A percentile compares a stretch with the other conserved stretches of the same genome.
Conservation (phyloP, 768 basidiomycete species). For the Pulveroboletus sp. region DNA sequence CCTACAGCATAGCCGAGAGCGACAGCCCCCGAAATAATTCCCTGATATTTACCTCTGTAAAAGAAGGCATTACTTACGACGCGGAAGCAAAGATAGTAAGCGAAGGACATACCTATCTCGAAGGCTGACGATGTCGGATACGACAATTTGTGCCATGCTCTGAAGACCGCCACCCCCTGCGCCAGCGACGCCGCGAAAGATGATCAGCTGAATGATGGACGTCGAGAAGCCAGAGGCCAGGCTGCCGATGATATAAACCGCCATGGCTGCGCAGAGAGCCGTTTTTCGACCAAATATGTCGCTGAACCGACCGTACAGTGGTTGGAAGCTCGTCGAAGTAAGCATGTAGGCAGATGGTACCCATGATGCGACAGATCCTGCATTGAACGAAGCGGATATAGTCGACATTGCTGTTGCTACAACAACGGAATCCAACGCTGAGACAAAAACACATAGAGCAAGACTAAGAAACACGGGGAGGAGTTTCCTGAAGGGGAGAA, state of each 20-base stretch:
- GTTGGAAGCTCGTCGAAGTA: conserved; percentile 43
- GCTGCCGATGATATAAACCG: conserved; percentile 61
- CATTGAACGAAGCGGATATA: conserved; percentile 60
- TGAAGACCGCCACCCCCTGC: conserved; percentile 69
- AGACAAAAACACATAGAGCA: conserved; percentile 56
- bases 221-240: conserved; percentile 63
- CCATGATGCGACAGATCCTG: conserved; percentile 48
- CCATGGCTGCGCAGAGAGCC: conserved; percentile 53
- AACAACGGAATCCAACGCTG: conserved; percentile 67
- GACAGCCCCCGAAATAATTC: conserved; percentile 59
- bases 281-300: conserved; percentile 67
- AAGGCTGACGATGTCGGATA: conserved; percentile 68
- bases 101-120: conserved; percentile 48
- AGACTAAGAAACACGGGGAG: conserved; percentile 60
- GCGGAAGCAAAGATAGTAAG: neutral
- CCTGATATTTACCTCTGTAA: conserved; percentile 69
- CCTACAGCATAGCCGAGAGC: conserved; percentile 59
- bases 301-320: conserved; percentile 57
- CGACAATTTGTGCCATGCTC: conserved; percentile 66
- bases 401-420: conserved; percentile 74
- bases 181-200: conserved; percentile 65
- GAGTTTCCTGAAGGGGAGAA: conserved; percentile 62
- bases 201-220: conserved; percentile 62
- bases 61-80: neutral
- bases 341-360: conserved; percentile 70